Base-by-base conservation (phyloP, 768 basidiomycete genomes). In the Hydnum rufescens region DNA sequence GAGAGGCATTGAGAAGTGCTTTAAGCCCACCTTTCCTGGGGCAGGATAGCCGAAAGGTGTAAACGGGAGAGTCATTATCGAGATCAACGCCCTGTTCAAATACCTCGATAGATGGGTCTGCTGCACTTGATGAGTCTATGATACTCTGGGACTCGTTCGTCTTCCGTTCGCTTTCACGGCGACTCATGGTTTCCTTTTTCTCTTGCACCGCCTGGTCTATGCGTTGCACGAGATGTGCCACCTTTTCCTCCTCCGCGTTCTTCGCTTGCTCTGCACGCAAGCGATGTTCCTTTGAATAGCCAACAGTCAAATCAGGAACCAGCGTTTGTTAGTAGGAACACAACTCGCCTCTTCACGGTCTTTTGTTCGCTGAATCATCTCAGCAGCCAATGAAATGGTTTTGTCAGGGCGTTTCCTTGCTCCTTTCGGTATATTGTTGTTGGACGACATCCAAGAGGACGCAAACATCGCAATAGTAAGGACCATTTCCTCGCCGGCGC, bases 351-450 rank as follows among this genome's bases (percentile, higher is more conserved):
- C 69, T 59, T 84, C 78, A 62, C 80, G 77, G 49, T 82, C 78
- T 56, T 68, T 65, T 0, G 82, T 82, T 29, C 86, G 74, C 56
- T 71, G 74, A 44, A 69, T 78, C 86, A 88, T 87, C 62, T 87
- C 74, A 3, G 74, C 68, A 6, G 85, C 85, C 3, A 89, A 70
- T 0, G 86, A 88, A 28, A 46, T 23, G 8, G 8, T 16, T 78
- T 80, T 8, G 69, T 67, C 30, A 25, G 36, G 4, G n/a, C n/a
- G n/a, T n/a, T n/a, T n/a, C n/a, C n/a, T n/a, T 69, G 71, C 62
- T 83, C 79, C 4, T 68, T 67, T 2, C 73, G 71, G 1, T 77
- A 78, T 22, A 65, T 65, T 44, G 82, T 67, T 54, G 78, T 72
- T 25, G 66, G 65, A 16, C 67, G 64, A 47, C 86, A 52, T 51